Conservation (phyloP, 768 basidiomycete species). For the Tulasnella calospora region DNA sequence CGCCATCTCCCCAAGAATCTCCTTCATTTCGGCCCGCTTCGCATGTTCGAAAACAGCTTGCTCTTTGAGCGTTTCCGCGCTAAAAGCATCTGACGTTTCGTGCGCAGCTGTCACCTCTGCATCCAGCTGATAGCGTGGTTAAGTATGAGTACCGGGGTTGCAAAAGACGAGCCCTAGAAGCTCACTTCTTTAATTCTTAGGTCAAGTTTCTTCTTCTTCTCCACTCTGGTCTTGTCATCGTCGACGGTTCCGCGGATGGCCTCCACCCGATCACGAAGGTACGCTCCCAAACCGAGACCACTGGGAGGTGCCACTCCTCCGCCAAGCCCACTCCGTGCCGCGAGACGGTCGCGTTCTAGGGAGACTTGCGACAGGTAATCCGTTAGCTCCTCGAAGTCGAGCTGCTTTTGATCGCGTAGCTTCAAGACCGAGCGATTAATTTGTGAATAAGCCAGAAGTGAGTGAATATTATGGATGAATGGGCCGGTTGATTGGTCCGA, state of each 20-base stretch:
- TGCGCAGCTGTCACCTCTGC: conserved; percentile 93
- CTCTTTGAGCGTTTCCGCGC: conserved; percentile 88
- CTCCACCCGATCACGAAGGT: conserved; percentile 89
- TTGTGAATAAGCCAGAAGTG: conserved; percentile 87
- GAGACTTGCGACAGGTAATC: conserved; percentile 93
- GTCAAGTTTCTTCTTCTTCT: conserved; percentile 90
- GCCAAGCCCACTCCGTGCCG: conserved; percentile 75
- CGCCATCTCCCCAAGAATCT: conserved; percentile 80
- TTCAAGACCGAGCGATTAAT: conserved; percentile 92
- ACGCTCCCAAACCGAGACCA: conserved; percentile 79
- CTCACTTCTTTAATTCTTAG: conserved; percentile 88
- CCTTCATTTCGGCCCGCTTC: conserved; percentile 96
- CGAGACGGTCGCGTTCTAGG: conserved; percentile 84
- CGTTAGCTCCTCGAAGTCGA: conserved; percentile 96
- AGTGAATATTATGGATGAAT: conserved; percentile 83
- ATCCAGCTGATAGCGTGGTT: conserved; percentile 58
- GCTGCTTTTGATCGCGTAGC: conserved; percentile 94
- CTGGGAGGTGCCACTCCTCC: conserved; percentile 50
- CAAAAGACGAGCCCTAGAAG: neutral
- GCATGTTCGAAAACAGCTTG: conserved; percentile 83
- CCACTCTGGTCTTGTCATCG: conserved; percentile 86
- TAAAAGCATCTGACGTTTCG: conserved; percentile 94
- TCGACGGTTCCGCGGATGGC: conserved; percentile 78
- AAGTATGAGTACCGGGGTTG: neutral
- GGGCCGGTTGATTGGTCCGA: conserved; percentile 75